Evolutionary conservation across 2,329 filamentous ascomycete species (phyloP).

Genomic region (Hypoxylon sp.): DNA sequence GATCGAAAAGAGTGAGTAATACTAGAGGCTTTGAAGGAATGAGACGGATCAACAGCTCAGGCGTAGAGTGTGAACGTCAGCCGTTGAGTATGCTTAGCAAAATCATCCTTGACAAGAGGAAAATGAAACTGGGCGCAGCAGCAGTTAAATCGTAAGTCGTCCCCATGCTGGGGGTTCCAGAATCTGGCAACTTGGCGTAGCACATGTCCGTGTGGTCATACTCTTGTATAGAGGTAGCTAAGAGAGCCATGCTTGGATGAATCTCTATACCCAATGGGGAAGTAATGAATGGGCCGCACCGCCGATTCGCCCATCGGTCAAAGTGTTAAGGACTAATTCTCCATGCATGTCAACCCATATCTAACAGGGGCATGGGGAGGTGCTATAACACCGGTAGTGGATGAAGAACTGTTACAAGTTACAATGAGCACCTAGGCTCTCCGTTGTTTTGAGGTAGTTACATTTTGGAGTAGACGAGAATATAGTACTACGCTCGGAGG

Average conservation of each 20-base stretch:
- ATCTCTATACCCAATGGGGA: conserved; percentile 39
- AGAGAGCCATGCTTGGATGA: conserved; percentile 21
- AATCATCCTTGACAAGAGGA: conserved; percentile 24
- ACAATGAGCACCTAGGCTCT: conserved; percentile 21
- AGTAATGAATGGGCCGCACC: conserved; percentile 29
- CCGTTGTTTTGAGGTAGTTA: conserved; percentile 27
- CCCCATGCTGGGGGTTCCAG: conserved; percentile 14
- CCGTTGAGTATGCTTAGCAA: conserved; percentile 26
- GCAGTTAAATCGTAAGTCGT: conserved; percentile 35
- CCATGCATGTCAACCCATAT: conserved; percentile 31
- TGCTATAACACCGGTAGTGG: conserved; percentile 17
- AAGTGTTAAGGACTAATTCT: conserved; percentile 23
- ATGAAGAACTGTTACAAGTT: conserved; percentile 22
- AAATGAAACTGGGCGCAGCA: conserved; percentile 25
- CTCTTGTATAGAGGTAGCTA: conserved; percentile 15
- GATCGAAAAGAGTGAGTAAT: conserved; percentile 14
- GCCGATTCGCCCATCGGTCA: conserved; percentile 27
- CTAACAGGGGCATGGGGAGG: conserved; percentile 22
- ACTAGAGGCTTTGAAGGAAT: conserved; percentile 34
- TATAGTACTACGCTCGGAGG: conserved; percentile 29
- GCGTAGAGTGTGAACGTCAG: conserved; percentile 33
- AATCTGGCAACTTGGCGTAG: conserved; percentile 28
- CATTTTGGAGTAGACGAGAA: conserved; percentile 39
- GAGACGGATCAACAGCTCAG: conserved; percentile 35
- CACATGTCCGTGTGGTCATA: conserved; percentile 33